Evolutionary conservation across 208 protist genomes (phyloP).

Genomic region (Leptomonas seymouri): DNA sequence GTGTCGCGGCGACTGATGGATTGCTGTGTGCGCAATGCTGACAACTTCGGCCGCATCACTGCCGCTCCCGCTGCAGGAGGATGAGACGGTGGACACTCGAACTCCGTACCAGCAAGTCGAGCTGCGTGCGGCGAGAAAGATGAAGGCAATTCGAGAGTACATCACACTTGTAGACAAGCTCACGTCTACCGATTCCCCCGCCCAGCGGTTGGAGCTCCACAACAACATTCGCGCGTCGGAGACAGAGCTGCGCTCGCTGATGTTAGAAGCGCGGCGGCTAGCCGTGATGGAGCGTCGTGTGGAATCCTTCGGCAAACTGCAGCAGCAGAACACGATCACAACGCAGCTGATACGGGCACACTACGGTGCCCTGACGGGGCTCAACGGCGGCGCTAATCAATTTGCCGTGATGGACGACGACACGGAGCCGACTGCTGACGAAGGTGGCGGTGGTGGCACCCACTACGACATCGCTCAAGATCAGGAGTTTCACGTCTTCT

Average conservation of each 20-base stretch:
- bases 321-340: conserved; percentile 36
- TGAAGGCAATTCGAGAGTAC: conserved; percentile 50
- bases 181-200: conserved; percentile 11
- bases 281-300: conserved; percentile 41
- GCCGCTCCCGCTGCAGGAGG: conserved; percentile 44
- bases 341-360: conserved; percentile 44
- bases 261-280: conserved; percentile 44
- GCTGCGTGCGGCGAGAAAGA: conserved; percentile 30
- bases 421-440: conserved; percentile 14
- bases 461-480: conserved; percentile 52
- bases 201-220: conserved; percentile 33
- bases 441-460: background rate
- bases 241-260: conserved; percentile 27
- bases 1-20: background rate
- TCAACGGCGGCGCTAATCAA: conserved; percentile 8
- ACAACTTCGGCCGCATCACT: conserved; percentile 12
- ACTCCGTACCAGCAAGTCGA: conserved; percentile 43
- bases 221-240: conserved; percentile 44
- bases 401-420: conserved; percentile 29
- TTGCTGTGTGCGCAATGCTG: conserved; percentile 7
- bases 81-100: conserved; percentile 3
- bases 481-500: conserved; percentile 57
- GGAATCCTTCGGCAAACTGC: conserved; percentile 41
- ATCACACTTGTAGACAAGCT: conserved; percentile 48
- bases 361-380: conserved; percentile 23